Conservation (phyloP, 179 eudicot genomes). For the Pouteria campechiana region DNA sequence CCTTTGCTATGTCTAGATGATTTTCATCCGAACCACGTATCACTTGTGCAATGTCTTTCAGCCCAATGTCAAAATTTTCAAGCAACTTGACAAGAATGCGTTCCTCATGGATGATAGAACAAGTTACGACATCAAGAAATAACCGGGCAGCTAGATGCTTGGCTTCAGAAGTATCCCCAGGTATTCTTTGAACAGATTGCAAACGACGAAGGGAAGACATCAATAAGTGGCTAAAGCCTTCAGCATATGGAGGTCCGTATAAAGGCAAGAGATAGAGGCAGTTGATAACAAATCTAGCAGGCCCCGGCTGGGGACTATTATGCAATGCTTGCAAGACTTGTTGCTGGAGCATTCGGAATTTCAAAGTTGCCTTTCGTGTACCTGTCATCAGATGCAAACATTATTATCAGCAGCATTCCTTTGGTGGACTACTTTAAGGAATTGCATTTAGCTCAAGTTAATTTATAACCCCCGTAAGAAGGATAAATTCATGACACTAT, state of each 20-base stretch:
- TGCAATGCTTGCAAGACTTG: conserved; percentile 53
- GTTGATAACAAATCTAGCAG: conserved; percentile 57
- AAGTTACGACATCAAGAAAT: conserved; percentile 43
- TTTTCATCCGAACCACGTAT: conserved; percentile 16
- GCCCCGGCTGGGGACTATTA: conserved; percentile 68
- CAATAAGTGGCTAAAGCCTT: conserved; percentile 84
- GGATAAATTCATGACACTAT: no score
- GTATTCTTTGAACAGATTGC: conserved; percentile 25
- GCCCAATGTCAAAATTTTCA: conserved; percentile 47
- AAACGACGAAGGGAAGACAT: conserved; percentile 60
- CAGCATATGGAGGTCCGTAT: conserved; percentile 54
- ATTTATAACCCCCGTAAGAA: no score
- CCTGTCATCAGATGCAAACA: conserved; percentile 41
- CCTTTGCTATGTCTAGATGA: conserved; percentile 27
- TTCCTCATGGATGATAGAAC: conserved; percentile 41
- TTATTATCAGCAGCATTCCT: no score
- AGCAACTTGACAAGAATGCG: conserved; percentile 53
- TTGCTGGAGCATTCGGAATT: conserved; percentile 77
- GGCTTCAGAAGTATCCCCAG: conserved; percentile 41
- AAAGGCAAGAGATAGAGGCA: conserved; percentile 75
- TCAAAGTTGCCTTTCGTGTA: conserved; percentile 64
- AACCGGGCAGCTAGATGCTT: conserved; percentile 53
- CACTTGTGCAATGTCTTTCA: conserved; percentile 44
- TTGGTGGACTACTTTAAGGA: no score
- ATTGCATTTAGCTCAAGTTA: no score